Evolutionary conservation across 2,329 filamentous ascomycete genomes (phyloP), one percentile per base, ranked within the genome.

Genomic region (Clarireedia monteithiana): DNA sequence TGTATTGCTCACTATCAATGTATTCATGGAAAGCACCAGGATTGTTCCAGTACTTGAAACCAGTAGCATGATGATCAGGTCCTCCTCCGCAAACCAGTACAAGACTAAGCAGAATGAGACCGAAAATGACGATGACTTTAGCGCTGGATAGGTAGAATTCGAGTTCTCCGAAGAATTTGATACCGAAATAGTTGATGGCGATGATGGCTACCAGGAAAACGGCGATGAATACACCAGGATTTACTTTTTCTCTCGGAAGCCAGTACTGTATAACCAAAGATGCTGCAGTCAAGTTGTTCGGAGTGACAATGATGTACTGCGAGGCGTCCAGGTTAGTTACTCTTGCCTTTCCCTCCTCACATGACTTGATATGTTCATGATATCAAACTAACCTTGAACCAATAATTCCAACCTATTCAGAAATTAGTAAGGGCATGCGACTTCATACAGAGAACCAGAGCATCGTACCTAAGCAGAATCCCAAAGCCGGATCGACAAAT

Each of bases 291-390:
- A 95, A 75, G 69, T 95, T 89, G 67, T 94, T 94, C 1, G 90
- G 89, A 1, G 88, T 91, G 50, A 88, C 80, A 65, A 95, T 91
- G 68, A 94, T 88, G 70, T 94, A 94, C 82, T 91, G 72, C 24
- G 12, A 23, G 48, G 45, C n/a, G 34, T 26, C 44, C 3, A 30
- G 24, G 27, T 55, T 53, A 39, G 26, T 20, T 34, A 34, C 30
- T 34, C 14, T 34, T 39, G 14, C 9, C 5, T 26, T n/a, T 17
- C 10, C 38, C 26, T 20, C 17, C 14, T 49, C 23, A 34, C 30
- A 34, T 34, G 30, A 5, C 30, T 34, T 34, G 30, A 34, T 34
- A 34, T 34, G 30, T 34, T 12, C 12, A n/a, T 15, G 10, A 17
- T 26, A 40, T 30, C 30, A 34, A 14, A 23, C 48, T 39, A 15